Conservation (phyloP, 148 eudicot genomes). For the Camellia lanceoleosa region DNA sequence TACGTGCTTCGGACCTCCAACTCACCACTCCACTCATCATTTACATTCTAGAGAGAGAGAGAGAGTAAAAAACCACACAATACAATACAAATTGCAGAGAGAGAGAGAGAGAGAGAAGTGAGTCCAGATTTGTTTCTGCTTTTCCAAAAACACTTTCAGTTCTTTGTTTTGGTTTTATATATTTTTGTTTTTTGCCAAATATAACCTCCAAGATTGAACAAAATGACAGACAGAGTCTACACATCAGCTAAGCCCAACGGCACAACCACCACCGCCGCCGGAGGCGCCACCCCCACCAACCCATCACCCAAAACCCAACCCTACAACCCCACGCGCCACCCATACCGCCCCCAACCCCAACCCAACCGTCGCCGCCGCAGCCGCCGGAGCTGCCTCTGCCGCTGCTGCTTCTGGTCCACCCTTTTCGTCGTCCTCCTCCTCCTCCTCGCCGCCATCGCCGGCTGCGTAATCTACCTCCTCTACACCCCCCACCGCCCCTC, state of each 20-base stretch:
- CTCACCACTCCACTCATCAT: too few relatives aligned
- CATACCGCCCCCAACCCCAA: constrained; percentile 56
- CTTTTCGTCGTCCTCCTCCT: constrained; percentile 45
- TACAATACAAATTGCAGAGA: background rate
- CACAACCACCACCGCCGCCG: constrained; percentile 23
- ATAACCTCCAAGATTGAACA: background rate
- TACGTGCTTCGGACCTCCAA: too few relatives aligned
- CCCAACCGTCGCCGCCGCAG: constrained; percentile 33
- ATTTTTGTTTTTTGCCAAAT: constrained; percentile 3
- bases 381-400: constrained; percentile 58
- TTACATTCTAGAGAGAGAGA: background rate
- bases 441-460: constrained; percentile 65
- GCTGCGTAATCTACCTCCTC: constrained; percentile 55
- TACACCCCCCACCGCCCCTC: constrained; percentile 82
- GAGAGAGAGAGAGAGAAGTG: constrained; percentile 9
- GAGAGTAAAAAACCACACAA: too few relatives aligned
- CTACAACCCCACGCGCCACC: constrained; percentile 58
- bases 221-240: constrained; percentile 72
- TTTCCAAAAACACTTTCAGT: background rate
- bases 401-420: constrained; percentile 60
- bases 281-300: constrained; percentile 29
- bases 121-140: background rate
- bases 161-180: background rate
- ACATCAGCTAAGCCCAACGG: constrained; percentile 62
- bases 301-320: constrained; percentile 37